These are phyloP conservation scores for Neonectria coccinea DNA, from an alignment of 2,329 filamentous ascomycete genomes.

Conservation along the genomic window DNA sequence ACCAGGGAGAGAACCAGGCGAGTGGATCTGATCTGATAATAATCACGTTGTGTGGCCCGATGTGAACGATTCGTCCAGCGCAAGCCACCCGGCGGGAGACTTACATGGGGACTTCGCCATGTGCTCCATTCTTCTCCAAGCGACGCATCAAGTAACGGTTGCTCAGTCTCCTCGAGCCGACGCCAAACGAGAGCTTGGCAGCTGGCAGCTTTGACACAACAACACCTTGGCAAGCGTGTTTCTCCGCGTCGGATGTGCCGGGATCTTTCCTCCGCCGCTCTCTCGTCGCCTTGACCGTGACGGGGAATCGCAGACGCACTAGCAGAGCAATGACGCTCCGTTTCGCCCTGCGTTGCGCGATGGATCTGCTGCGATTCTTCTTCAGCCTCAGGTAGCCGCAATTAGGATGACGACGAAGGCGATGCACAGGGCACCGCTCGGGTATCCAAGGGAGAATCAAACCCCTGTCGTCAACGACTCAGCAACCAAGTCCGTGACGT, in stretches of 20 bases:
- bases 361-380: slow-evolving; percentile 6
- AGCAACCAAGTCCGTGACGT: slow-evolving; percentile 11
- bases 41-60: slow-evolving; percentile 37
- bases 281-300: background rate
- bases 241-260: background rate
- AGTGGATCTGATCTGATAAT: slow-evolving; percentile 43
- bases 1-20: slow-evolving; percentile 16
- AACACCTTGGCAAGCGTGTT: slow-evolving; percentile 1
- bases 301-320: background rate
- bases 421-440: slow-evolving; percentile 12
- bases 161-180: background rate
- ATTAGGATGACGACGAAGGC: slow-evolving; percentile 7
- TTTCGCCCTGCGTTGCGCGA: slow-evolving; percentile 1
- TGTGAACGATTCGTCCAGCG: slow-evolving; percentile 23
- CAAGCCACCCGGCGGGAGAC: slow-evolving; percentile 33
- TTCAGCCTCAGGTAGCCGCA: slow-evolving; percentile 22
- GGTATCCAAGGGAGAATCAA: slow-evolving; percentile 10
- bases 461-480: background rate
- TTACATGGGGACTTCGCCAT: slow-evolving; percentile 7
- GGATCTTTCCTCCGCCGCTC: background rate
- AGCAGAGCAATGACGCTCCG: slow-evolving; percentile 12
- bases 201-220: background rate
- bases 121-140: slow-evolving; percentile 9
- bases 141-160: background rate
- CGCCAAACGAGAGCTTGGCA: background rate